Evolutionary conservation across 2,329 filamentous ascomycete genomes (phyloP), one percentile per base, ranked within the genome.

Genomic region (Aspergillus brunneoviolaceus): DNA sequence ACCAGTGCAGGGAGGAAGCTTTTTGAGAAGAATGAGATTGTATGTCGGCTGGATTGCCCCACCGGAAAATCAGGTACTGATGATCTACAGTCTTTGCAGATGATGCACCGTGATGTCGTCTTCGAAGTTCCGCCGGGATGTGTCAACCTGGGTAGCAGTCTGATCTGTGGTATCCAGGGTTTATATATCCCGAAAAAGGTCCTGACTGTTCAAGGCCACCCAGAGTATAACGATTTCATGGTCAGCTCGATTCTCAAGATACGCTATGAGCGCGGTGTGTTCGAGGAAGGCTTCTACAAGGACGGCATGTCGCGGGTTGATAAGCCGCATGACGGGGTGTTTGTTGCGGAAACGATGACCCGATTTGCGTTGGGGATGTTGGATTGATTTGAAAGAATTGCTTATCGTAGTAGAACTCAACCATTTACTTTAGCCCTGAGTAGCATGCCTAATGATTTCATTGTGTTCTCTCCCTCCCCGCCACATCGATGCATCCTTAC

Each of bases 71-170:
- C 10, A 31, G 42, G 7, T 29, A 35, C 5, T 27, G 16, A 45
- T 7, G 7, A 4, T 21, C 4, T 33, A 16, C 29, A 73, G 70
- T 51, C 52, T 27, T 52, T 75, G 21, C 78, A 82, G 23, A 81
- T 82, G 60, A 81, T 82, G 78, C 81, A 82, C 61, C 76, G 75
- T 51, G 80, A 82, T 66, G 71, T 80, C 48, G 77, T 80, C 29
- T 70, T 72, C 57, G 70, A 74, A 23, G 72, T 77, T 2, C 81
- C 80, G 2, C 61, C 70, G 10, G 75, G 70, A 42, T 76, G 75
- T 57, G 63, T 75, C 10, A 78, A 77, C 50, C 69, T 82, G 2
- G 80, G 78, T 6, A 75, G 71, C 58, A 82, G 76, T 48, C 67
- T 70, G 11, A 71, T 70, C 35, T 82, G 80, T 65, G 61, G 67